Base-by-base conservation (phyloP, 2,329 filamentous ascomycete genomes). In the Beauveria australis region DNA sequence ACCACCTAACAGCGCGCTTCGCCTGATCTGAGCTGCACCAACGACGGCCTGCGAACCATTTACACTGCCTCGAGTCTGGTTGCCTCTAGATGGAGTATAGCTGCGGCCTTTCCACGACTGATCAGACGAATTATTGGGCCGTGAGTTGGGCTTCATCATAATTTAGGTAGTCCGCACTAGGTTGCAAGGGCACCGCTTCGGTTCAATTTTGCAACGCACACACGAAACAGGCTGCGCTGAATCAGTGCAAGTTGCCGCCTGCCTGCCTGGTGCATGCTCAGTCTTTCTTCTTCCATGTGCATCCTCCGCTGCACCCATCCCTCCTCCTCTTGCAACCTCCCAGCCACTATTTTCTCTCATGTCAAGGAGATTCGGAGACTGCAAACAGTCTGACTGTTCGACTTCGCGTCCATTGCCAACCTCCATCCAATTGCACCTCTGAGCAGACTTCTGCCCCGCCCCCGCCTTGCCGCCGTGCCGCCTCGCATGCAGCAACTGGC, bases 381-480 rank as follows among this genome's bases (percentile, higher is more conserved):
- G 5, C 10, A 33, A 7, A 47, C 18, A 16, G 24, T 4, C n/a
- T 46, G 28, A 22, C 14, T 19, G 8, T n/a, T 8, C 33, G 28
- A 10, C 3, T 19, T 57, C 30, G 6, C 43, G 10, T 19, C 7
- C 54, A 14, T 48, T 22, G 16, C 24, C 18, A n/a, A 6, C 16
- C 28, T 26, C 12, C 33, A 8, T 18, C 12, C 19, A 14, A 24
- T 24, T 48, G 54, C 41, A 44, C 8, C 10, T 55, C 40, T 33
- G 14, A 37, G 43, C 44, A 48, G 43, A 28, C 33, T 44, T 43
- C 24, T 59, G 48, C 56, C 56, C 56, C 56, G 56, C 56, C 47
- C 56, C 56, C 56, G 56, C 56, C 56, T 52, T 59, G 56, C 47
- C 47, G 22, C 46, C 24, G 16, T 43, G 47, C 22, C n/a, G n/a